A percentile compares a stretch with the other conserved stretches of the same genome.
Evolutionary conservation across 345 rosid genomes (phyloP).

Genomic region (Iberis pinnata): DNA sequence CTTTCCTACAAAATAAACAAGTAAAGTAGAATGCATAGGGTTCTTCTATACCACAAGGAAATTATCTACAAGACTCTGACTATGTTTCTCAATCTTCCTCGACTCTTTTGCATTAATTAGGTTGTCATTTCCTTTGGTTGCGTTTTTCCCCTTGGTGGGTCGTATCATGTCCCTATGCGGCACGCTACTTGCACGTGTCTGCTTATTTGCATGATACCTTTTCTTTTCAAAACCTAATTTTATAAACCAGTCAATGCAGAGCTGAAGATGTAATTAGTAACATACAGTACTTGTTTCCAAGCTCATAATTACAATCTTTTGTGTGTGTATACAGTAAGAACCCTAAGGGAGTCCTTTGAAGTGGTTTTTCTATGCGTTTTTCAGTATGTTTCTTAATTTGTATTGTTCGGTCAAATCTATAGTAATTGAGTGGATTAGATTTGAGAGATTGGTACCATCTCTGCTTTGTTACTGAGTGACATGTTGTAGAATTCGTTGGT

Average conservation of each 20-base stretch:
- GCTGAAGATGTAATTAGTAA: too few species aligned
- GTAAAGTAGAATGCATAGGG: slow-evolving; percentile 6
- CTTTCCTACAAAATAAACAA: not conserved
- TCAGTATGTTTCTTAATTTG: too few species aligned
- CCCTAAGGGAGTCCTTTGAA: too few species aligned
- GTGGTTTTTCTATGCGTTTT: too few species aligned
- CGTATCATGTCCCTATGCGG: slow-evolving; percentile 19
- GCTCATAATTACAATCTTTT: too few species aligned
- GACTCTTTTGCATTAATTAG: slow-evolving; percentile 20
- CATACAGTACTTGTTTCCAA: too few species aligned
- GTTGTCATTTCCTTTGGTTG: slow-evolving; percentile 36
- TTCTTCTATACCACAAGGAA: slow-evolving; percentile 29
- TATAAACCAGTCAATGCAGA: slow-evolving; percentile 15
- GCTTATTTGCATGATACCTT: slow-evolving; percentile 15
- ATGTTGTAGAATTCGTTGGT: too few species aligned
- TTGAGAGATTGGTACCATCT: too few species aligned
- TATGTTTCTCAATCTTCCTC: slow-evolving; percentile 16
- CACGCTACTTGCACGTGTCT: slow-evolving; percentile 18
- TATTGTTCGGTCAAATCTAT: too few species aligned
- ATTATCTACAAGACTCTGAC: not conserved
- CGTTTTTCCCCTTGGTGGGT: slow-evolving; percentile 43
- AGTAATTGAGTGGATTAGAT: too few species aligned
- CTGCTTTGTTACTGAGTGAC: too few species aligned
- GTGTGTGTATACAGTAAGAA: too few species aligned
- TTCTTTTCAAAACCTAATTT: slow-evolving; percentile 15